phyloP scores from a whole-genome alignment of 441 rosid species.

The Raphanus hybrid region DNA sequence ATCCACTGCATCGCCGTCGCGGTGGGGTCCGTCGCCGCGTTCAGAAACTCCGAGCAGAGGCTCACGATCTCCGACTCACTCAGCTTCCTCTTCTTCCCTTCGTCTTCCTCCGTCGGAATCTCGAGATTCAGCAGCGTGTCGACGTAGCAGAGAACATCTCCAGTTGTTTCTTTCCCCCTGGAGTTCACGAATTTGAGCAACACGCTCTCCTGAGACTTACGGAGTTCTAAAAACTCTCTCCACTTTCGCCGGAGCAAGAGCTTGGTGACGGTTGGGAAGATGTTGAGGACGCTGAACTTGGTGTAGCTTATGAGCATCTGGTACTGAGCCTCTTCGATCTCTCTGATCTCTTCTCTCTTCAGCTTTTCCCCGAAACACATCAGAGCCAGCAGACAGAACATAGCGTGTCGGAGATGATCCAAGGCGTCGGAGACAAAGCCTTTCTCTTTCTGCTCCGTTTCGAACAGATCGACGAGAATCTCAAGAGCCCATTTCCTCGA shows the following conservation, averaged over 20 bases:
- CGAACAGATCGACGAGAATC: conserved; percentile 29
- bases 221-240: conserved; percentile 34
- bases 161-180: conserved; percentile 15
- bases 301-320: conserved; percentile 35
- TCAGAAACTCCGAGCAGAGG: conserved; percentile 44
- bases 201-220: conserved; percentile 39
- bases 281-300: conserved; percentile 45
- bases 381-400: conserved; percentile 44
- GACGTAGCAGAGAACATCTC: conserved; percentile 42
- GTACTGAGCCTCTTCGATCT: conserved; percentile 46
- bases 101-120: conserved; percentile 38
- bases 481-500: conserved; percentile 43
- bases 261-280: conserved; percentile 46
- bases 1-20: conserved; percentile 50
- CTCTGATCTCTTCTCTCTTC: conserved; percentile 39
- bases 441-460: conserved; percentile 38
- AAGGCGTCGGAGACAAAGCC: conserved; percentile 29
- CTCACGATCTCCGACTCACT: conserved; percentile 42
- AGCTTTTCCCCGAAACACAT: conserved; percentile 52
- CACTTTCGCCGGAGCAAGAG: conserved; percentile 32
- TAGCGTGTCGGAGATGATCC: conserved; percentile 42
- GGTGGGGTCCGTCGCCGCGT: conserved; percentile 48
- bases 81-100: conserved; percentile 42
- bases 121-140: conserved; percentile 38
- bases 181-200: conserved; percentile 34